A percentile compares a stretch with the other conserved stretches of the same genome.
Evolutionary conservation across 352 stramenopile species (phyloP).

Genomic region (Sclerospora graminicola): DNA sequence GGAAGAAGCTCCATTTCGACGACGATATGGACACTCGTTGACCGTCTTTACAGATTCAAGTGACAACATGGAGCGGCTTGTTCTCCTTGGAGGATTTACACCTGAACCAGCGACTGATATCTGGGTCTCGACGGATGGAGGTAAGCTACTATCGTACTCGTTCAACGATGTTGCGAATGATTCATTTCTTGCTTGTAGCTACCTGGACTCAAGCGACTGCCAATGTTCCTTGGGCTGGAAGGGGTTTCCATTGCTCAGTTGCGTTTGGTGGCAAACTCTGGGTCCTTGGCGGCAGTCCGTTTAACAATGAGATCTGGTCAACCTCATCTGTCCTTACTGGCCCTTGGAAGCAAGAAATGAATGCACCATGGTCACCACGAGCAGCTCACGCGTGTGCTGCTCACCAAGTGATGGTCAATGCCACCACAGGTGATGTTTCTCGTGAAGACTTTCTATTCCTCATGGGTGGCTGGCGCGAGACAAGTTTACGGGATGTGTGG

Average conservation of each 20-base stretch:
- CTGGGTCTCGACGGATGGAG: constrained; percentile 56
- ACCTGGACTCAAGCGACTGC: constrained; percentile 32
- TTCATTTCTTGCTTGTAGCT: constrained; percentile 10
- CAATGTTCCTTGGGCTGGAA: constrained; percentile 35
- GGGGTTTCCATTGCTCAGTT: constrained; percentile 68
- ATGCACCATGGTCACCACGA: constrained; percentile 40
- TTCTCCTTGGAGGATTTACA: no score
- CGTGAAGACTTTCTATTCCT: constrained; percentile 44
- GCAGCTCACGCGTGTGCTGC: constrained; percentile 47
- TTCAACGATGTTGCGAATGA: background rate
- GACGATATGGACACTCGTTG: constrained; percentile 64
- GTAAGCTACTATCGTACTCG: constrained; percentile 14
- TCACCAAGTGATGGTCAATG: constrained; percentile 42
- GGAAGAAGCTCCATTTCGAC: constrained; percentile 62
- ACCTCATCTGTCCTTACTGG: constrained; percentile 48
- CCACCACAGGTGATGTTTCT: constrained; percentile 41
- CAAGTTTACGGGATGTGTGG: constrained; percentile 61
- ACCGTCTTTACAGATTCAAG: constrained; percentile 42
- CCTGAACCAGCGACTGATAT: constrained; percentile 65
- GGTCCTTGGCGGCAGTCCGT: constrained; percentile 64
- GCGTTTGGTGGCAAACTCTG: constrained; percentile 47
- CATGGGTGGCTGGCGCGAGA: constrained; percentile 58
- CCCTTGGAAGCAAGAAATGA: constrained; percentile 32
- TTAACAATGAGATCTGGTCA: constrained; percentile 76
- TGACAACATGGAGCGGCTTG: constrained; percentile 39